These are phyloP conservation scores for Pseudocercospora vitis DNA, from an alignment of 2,329 filamentous ascomycete genomes.

Conservation along the genomic window DNA sequence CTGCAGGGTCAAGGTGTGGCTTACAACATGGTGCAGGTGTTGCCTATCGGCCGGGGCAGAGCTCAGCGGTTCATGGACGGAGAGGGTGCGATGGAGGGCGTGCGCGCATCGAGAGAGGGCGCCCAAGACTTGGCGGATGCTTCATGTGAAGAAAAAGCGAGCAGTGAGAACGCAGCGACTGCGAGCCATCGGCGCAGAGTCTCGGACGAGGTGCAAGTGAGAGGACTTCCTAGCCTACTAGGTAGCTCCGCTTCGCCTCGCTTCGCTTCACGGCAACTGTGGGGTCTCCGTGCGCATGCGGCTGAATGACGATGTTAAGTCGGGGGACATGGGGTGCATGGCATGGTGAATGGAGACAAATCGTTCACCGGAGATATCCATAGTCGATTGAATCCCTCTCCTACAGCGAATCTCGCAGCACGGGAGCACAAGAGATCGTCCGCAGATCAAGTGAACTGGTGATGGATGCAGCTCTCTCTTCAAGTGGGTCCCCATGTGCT, in stretches of 20 bases:
- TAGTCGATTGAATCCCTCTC: too few relatives aligned
- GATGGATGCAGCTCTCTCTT: too few relatives aligned
- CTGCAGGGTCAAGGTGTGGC: conserved; percentile 18
- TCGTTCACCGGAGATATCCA: too few relatives aligned
- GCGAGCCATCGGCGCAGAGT: not conserved
- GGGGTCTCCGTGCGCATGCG: not conserved
- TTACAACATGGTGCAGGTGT: conserved; percentile 22
- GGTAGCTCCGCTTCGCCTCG: not conserved
- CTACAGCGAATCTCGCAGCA: too few relatives aligned
- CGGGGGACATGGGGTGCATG: too few relatives aligned
- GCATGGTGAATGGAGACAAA: too few relatives aligned
- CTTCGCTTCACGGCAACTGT: not conserved
- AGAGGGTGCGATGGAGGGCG: not conserved
- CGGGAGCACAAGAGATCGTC: too few relatives aligned
- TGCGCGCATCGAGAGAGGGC: too few relatives aligned
- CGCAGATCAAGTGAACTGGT: not conserved
- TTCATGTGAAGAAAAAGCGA: not conserved
- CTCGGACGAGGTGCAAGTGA: too few relatives aligned
- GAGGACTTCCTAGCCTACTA: too few relatives aligned
- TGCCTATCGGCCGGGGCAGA: not conserved
- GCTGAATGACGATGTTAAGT: not conserved
- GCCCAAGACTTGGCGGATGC: not conserved
- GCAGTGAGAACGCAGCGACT: not conserved
- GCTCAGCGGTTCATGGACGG: not conserved
- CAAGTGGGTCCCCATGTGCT: too few relatives aligned